Base-by-base conservation (phyloP, 2,329 filamentous ascomycete genomes). In the Alternaria viburni region DNA sequence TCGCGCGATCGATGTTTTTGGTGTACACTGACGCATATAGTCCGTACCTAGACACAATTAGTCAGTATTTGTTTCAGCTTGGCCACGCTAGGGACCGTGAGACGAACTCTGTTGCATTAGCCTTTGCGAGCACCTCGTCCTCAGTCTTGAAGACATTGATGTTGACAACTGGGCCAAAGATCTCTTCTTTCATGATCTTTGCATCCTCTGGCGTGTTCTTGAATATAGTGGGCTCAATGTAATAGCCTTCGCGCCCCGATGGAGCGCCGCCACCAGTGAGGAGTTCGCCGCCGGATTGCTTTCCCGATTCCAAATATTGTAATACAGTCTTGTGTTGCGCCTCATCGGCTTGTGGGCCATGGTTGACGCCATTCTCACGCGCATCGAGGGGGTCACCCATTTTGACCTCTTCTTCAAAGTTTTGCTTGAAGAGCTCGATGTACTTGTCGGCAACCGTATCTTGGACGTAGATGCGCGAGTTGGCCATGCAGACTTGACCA, bases 1-100 rank as follows among this genome's bases (percentile, higher is more conserved):
- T 49, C 5, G 81, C 78, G 19, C 77, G 71, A 54, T 74, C 71
- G 28, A 80, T 74, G 63, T 80, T 70, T 59, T 79, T 80, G 10
- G 92, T 96, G 83, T 94, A 96, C 80, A 95, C 92, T 62, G 92
- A 91, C 6, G 90, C 89, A 70, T 92, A 93, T 81, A 96, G 93
- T 68, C 92, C 92, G 80, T 93, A 96, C 45, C 66, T 69, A 23
- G 36, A 11, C n/a, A n/a, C 2, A 15, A 19, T 57, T 43, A 54
- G 65, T 62, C 62, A 60, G 28, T 49, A 5, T 44, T 5, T 52
- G 54, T 30, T 54, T 51, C 62, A 65, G n/a, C 10, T 47, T 13
- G n/a, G 9, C 9, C 32, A 21, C 32, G 26, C 25, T 36, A 57
- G 30, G 36, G 11, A 23, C 45, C 21, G 15, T 50, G 41, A 46